Evolutionary conservation across 176 grass and related monocot genomes (phyloP).

Genomic region (Tillandsia fasciculata): DNA sequence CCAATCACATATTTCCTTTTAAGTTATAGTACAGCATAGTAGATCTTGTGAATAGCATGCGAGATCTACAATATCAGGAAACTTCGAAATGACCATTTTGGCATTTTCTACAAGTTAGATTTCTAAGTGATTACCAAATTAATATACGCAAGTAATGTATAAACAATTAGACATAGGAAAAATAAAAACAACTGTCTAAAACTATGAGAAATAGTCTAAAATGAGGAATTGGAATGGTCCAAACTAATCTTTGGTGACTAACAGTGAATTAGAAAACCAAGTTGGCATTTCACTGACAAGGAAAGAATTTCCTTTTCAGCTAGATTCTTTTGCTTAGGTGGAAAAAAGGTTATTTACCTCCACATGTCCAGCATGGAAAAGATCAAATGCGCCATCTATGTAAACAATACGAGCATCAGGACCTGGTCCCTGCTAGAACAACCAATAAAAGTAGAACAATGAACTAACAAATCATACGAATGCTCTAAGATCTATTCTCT

Average conservation of each 20-base stretch:
- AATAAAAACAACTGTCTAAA: no score
- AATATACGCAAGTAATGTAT: no score
- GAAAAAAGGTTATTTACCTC: constrained; percentile 45
- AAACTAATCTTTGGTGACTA: no score
- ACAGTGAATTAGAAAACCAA: background rate
- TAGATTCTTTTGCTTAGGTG: background rate
- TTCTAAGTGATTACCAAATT: no score
- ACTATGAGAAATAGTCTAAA: no score
- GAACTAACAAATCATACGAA: constrained; percentile 16
- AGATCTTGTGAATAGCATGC: background rate
- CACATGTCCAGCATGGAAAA: constrained; percentile 94
- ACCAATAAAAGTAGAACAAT: constrained; percentile 17
- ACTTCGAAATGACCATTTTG: background rate
- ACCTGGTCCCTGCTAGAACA: constrained; percentile 51
- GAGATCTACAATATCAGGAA: background rate
- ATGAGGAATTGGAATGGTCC: no score
- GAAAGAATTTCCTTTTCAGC: background rate
- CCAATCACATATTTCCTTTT: background rate
- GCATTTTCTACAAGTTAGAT: no score
- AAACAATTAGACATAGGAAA: no score
- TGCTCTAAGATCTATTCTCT: background rate
- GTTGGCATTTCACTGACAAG: background rate
- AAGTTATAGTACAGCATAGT: background rate
- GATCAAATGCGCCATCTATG: constrained; percentile 93
- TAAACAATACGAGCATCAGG: constrained; percentile 87